A percentile compares a stretch with the other conserved stretches of the same genome.
phyloP scores from a whole-genome alignment of 1,139 yeast genomes.

The Zygosaccharomyces sapae region DNA sequence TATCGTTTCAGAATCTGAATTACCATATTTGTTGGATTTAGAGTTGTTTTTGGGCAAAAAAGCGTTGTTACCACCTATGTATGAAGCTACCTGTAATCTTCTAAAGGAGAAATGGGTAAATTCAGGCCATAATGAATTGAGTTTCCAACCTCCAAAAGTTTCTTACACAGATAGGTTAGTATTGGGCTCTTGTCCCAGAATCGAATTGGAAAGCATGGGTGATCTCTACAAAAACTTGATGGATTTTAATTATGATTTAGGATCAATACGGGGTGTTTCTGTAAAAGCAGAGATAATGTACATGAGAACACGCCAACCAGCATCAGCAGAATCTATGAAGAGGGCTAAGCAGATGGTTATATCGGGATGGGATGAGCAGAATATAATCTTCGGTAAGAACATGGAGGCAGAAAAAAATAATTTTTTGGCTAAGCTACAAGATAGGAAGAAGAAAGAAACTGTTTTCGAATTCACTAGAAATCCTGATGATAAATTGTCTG shows the following conservation, averaged over 20 bases:
- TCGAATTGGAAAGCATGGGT: conserved; percentile 61
- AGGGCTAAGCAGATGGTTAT: conserved; percentile 75
- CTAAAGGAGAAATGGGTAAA: conserved; percentile 45
- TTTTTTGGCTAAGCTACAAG: conserved; percentile 64
- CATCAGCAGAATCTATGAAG: conserved; percentile 79
- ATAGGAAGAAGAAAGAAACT: conserved; percentile 74
- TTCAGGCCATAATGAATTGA: conserved; percentile 36
- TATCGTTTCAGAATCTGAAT: conserved; percentile 75
- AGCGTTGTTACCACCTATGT: conserved; percentile 65
- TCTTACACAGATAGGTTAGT: conserved; percentile 75
- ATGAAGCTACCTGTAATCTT: conserved; percentile 54
- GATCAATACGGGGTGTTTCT: conserved; percentile 65
- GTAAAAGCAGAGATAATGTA: conserved; percentile 83
- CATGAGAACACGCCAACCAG: conserved; percentile 78
- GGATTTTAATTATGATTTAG: conserved; percentile 64
- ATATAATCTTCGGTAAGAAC: conserved; percentile 69
- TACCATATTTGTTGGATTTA: conserved; percentile 85
- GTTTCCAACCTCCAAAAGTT: conserved; percentile 48
- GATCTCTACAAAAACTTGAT: conserved; percentile 68
- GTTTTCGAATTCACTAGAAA: conserved; percentile 80
- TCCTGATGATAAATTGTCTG: conserved; percentile 68
- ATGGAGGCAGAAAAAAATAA: conserved; percentile 68
- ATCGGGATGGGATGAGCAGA: conserved; percentile 89
- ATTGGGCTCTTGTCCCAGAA: conserved; percentile 77
- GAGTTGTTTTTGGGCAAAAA: conserved; percentile 88